Base-by-base conservation (phyloP, 1,284 basidiomycete genomes). In the Naganishia cerealis region DNA sequence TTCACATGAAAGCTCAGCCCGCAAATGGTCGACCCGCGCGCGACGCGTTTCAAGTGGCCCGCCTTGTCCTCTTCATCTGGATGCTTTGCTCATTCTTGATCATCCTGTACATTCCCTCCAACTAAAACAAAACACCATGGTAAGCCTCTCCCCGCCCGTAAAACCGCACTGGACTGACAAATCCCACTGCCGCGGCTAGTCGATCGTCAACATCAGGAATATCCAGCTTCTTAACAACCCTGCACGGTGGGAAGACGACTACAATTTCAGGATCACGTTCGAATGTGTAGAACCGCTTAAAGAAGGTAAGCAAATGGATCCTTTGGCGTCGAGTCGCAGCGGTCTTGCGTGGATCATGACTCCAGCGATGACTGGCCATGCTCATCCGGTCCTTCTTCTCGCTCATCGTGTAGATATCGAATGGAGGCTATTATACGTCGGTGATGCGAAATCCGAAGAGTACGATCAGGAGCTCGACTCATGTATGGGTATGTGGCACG, bases 341-440 rank as follows among this genome's bases (percentile, higher is more conserved):
- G 46, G 56, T 10, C 50, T 42, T 56, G 53, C 40, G 40, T 43
- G 36, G 18, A 15, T 48, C 39, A 61, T 67, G 69, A 46, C 54
- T n/a, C 43, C 40, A 26, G 24, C 54, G 13, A 6, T 42, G 26
- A 33, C 61, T 16, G 54, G n/a, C 59, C 18, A 33, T 42, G 24
- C 39, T 16, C 43, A 12, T 5, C n/a, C n/a, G n/a, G n/a, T 63
- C 29, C 54, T 57, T 40, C 18, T 52, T 46, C 42, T 36, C 50
- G 6, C 56, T 29, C 33, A 16, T 55, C 18, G 42, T 24, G 12
- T 75, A 94, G 95, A 99, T 80, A 87, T 99, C 72, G 95, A 99
- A 80, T 99, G 95, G 95, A 89, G 88, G 73, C 87, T 99, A 71
- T 93, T 97, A 71, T 99, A 97, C 79, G 95, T 99, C 63, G 94